These are phyloP conservation scores for Penicillium hesseltinei DNA, from an alignment of 2,329 filamentous ascomycete species.

Conservation along the genomic window DNA sequence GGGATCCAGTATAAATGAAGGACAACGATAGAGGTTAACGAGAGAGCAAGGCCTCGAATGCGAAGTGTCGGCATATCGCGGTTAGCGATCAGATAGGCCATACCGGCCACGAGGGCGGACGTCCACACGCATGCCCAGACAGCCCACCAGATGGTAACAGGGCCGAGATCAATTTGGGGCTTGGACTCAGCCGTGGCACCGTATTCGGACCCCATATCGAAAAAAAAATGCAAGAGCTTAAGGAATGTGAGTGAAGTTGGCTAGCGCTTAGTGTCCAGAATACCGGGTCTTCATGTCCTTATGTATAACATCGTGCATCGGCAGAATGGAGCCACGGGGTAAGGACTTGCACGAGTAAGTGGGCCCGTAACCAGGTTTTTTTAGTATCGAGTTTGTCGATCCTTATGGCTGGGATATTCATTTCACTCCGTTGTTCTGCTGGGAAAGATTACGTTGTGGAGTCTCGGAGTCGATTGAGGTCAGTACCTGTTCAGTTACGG, in stretches of 20 bases:
- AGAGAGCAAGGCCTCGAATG: constrained; percentile 40
- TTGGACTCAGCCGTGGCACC: constrained; percentile 29
- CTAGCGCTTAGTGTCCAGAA: constrained; percentile 11
- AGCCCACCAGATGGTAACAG: constrained; percentile 32
- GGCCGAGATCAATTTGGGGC: constrained; percentile 18
- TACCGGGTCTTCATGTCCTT: constrained; percentile 1
- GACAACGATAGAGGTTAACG: constrained; percentile 35
- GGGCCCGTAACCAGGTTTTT: not conserved
- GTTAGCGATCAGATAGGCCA: constrained; percentile 33
- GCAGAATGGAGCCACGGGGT: not conserved
- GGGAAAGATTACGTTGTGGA: not conserved
- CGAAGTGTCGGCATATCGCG: constrained; percentile 37
- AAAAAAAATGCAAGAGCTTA: constrained; percentile 2
- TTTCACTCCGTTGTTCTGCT: not conserved
- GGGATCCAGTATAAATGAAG: constrained; percentile 41
- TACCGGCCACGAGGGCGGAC: constrained; percentile 29
- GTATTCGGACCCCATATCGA: constrained; percentile 32
- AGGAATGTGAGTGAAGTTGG: constrained; percentile 19
- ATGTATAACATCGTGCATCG: not conserved
- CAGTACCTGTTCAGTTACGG: not conserved
- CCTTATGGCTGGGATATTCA: not conserved
- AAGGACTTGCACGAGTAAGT: not conserved
- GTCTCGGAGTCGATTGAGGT: not conserved
- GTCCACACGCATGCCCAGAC: constrained; percentile 35
- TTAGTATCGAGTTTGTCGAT: not conserved